phyloP scores from a whole-genome alignment of 345 rosid genomes.

The Pistacia atlantica region DNA sequence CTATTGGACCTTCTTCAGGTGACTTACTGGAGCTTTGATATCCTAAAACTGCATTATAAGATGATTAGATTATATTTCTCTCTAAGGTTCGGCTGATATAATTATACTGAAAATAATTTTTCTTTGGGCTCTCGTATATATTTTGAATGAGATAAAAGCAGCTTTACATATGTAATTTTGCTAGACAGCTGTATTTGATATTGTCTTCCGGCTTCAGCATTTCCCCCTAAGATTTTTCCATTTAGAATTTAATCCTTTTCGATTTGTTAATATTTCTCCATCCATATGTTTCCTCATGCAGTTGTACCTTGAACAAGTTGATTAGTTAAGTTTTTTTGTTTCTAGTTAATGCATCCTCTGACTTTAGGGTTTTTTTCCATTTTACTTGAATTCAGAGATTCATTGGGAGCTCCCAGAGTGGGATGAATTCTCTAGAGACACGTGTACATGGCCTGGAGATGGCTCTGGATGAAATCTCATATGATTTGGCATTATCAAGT shows the following conservation, averaged over 20 bases:
- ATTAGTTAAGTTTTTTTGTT: not conserved
- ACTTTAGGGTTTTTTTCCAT: constrained; percentile 7
- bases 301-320: not conserved
- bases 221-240: not conserved
- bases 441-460: constrained; percentile 87
- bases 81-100: not conserved
- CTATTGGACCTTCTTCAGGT: constrained; percentile 87
- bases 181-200: no score
- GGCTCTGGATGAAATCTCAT: constrained; percentile 83
- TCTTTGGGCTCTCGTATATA: not conserved
- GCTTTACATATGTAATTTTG: not conserved
- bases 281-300: not conserved
- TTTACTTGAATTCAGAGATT: constrained; percentile 57
- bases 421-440: constrained; percentile 77
- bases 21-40: constrained; percentile 18
- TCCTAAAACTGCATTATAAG: not conserved
- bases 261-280: not conserved
- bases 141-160: not conserved
- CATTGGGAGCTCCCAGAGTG: constrained; percentile 87
- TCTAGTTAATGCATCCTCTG: constrained; percentile 3
- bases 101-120: not conserved
- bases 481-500: constrained; percentile 60
- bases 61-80: not conserved
- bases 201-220: not conserved
- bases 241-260: not conserved